Base-by-base conservation (phyloP, 176 grass and related monocot genomes). In the Typha latifolia region DNA sequence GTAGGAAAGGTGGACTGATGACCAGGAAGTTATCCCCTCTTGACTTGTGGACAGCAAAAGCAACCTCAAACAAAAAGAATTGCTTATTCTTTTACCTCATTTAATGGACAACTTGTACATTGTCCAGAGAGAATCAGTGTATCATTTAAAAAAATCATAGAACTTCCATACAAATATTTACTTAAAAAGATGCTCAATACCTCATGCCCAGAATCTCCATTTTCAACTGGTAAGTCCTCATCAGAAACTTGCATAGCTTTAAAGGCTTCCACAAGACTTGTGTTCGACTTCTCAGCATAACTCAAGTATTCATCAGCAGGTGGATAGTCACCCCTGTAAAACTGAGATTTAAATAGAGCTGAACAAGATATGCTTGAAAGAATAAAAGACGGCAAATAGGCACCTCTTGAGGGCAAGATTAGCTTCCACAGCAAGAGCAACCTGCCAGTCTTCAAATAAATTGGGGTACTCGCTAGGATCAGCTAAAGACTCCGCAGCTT, bases 391-490 rank as follows among this genome's bases (percentile, higher is more conserved):
- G n/a, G 19, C n/a, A n/a, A 69, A 61, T 31, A 34, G 63, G 53
- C 73, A 93, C 89, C 89, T 85, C 63, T 85, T 77, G 6, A 82
- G 51, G 24, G 83, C 72, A 77, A 87, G 16, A 67, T 64, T 86
- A 51, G 81, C 61, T 77, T 97, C 89, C 62, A 90, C 85, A 64
- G 75, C 69, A 70, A 97, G 81, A 71, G 94, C 88, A 84, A 90
- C 76, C 32, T 97, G 89, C 94, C 94, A 97, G 22, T 97, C 86
- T 10, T 90, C 89, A 73, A 97, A 97, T 74, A 97, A 77, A 90
- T 89, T 97, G 68, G 94, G 89, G 68, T 93, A 97, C 74, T 97
- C 94, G 31, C 74, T 73, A 70, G 94, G 94, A 82, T 97, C 94
- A 74, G 94, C 94, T 24, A 97, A 73, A 82, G 94, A 90, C 55